Base-by-base conservation (phyloP, 225 moss, liverwort and hornwort genomes). In the Anthoceros angustus region DNA sequence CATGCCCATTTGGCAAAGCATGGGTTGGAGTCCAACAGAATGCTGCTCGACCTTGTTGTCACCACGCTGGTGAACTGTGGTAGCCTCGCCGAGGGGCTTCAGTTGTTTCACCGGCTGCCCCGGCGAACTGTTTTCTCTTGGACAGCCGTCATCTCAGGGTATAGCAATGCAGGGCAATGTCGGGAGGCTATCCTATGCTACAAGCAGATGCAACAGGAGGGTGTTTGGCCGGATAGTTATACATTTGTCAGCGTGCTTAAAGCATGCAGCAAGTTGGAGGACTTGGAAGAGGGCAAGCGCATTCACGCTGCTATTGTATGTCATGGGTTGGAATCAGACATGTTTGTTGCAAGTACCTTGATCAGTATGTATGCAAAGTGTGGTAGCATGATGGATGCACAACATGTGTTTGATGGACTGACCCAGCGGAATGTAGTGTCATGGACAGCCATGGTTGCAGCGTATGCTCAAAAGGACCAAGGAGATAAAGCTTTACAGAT, bases 271-370 rank as follows among this genome's bases (percentile, higher is more conserved):
- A 46, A 11, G 45, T 16, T 46, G 45, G 12, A 46, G 45, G 45
- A 46, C 16, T 46, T 46, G 45, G 45, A 46, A 46, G 45, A 46
- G 45, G 45, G 45, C 45, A 46, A 46, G 45, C 45, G 45, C 45
- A 46, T 46, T 46, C 45, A 46, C 16, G 10, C 45, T 46, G 45
- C 10, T 1, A 16, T 16, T 46, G 45, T 46, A 11, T 10, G 45
- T 11, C 16, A 5, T 46, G 45, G 45, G 16, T 46, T 11, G 10
- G 16, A 10, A 16, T 10, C 12, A 10, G 45, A 16, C 45, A 10
- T 46, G 45, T 46, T 46, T 6, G 45, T 46, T 11, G 16, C 12
- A 1, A 46, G 12, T 5, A 16, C 12, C 16, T 16, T 46, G 11
- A 16, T 46, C 12, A 16, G 16, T 16, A 46, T 46, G 45, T 46